A percentile compares a stretch with the other conserved stretches of the same genome.
Evolutionary conservation across 768 basidiomycete genomes (phyloP).

Genomic region (Trametes punicea): DNA sequence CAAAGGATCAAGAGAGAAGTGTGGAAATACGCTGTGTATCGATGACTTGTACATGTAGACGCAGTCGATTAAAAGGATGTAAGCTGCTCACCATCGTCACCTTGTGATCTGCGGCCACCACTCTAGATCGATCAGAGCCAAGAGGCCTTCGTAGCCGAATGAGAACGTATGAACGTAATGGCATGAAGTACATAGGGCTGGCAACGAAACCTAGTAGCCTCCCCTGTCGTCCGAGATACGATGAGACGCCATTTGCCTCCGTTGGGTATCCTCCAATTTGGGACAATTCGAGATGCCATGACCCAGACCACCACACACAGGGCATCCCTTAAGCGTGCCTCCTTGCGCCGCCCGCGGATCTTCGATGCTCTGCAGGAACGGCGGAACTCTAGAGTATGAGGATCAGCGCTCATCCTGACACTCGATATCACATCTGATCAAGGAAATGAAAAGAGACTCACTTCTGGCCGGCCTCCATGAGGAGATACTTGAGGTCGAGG

Average conservation of each 20-base stretch:
- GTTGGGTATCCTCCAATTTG: slow-evolving; percentile 90
- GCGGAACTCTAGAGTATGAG: slow-evolving; percentile 68
- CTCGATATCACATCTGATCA: not conserved
- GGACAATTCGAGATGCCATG: slow-evolving; percentile 95
- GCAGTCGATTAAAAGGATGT: not conserved
- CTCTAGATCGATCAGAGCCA: no score
- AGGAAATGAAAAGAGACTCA: slow-evolving; percentile 35
- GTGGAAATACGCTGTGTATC: slow-evolving; percentile 1
- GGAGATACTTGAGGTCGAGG: slow-evolving; percentile 91
- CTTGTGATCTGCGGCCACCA: no score
- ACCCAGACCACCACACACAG: slow-evolving; percentile 95
- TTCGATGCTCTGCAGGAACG: slow-evolving; percentile 85
- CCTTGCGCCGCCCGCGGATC: slow-evolving; percentile 84
- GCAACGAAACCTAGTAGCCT: slow-evolving; percentile 28
- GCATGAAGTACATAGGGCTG: not conserved
- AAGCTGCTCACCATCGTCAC: no score
- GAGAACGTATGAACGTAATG: no score
- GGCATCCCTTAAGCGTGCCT: slow-evolving; percentile 80
- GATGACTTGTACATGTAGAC: slow-evolving; percentile 14
- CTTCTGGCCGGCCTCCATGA: slow-evolving; percentile 99
- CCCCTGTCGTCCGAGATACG: slow-evolving; percentile 66
- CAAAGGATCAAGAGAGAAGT: slow-evolving; percentile 7
- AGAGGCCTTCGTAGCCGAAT: no score
- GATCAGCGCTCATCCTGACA: slow-evolving; percentile 4
- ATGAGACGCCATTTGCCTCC: slow-evolving; percentile 88